Base-by-base conservation (phyloP, 1,139 yeast species). In the Blastobotrys elegans region DNA sequence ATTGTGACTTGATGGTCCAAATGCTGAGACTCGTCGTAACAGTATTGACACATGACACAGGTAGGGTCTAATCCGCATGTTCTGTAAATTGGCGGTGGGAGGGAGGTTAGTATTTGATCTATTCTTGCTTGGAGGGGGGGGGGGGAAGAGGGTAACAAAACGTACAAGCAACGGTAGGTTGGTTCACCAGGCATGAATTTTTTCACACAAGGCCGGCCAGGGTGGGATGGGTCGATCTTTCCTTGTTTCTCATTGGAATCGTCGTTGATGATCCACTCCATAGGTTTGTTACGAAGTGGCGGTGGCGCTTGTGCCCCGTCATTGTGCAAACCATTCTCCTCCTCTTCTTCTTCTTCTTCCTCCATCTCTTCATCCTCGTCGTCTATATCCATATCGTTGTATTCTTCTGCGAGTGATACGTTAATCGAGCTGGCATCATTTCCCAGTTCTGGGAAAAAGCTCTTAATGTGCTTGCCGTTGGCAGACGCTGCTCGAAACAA, bases 31-130 rank as follows among this genome's bases (percentile, higher is more conserved):
- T 81, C 80, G 48, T 80, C 79, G 66, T 73, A 92, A 62, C 98
- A 92, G 54, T 76, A 72, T 7, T 82, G 76, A 62, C 98, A 92
- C 22, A 92, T 68, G 0, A 92, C 96, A 66, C 95, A 85, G 0
- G 95, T 82, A 45, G 86, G 95, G 61, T 87, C 96, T 46, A 76
- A 75, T 0, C 89, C 92, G 66, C 96, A 88, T 0, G 95, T 86
- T 40, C 68, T 64, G 24, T 5, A 44, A 6, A 21, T 20, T 3
- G n/a, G n/a, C n/a, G n/a, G n/a, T n/a, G n/a, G n/a, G n/a, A n/a
- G n/a, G n/a, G 16, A 2, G 18, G 36, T 18, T 24, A 32, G 45
- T 38, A 7, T 3, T 2, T 18, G 14, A 41, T 41, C 35, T 16
- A 4, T 4, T 6, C 29, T 26, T n/a, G 5, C 29, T 30, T 17